phyloP scores from a whole-genome alignment of 2,329 filamentous ascomycete genomes.

The Monilinia fructigena region DNA sequence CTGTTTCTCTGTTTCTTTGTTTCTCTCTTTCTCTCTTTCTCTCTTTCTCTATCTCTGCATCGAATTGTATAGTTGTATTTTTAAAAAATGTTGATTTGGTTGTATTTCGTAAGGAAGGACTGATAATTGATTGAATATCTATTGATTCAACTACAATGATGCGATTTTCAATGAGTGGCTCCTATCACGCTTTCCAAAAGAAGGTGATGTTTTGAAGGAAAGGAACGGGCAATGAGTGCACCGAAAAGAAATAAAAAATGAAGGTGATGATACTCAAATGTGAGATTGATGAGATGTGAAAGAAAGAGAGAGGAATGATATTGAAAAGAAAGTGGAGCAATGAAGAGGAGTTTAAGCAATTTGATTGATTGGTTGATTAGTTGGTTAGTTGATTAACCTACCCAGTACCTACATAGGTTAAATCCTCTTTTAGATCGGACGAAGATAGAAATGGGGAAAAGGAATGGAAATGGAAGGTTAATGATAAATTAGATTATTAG shows the following conservation, averaged over 20 bases:
- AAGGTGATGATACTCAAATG: conserved; percentile 2
- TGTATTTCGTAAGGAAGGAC: neutral
- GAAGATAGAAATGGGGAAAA: neutral
- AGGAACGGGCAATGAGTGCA: conserved; percentile 18
- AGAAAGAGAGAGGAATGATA: neutral
- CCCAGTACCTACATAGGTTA: too few relatives aligned
- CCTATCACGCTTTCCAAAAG: neutral
- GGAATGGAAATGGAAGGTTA: neutral
- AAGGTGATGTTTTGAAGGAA: conserved; percentile 5
- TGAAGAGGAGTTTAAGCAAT: neutral
- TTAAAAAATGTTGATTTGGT: neutral
- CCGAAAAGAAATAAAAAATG: neutral
- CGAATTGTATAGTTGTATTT: conserved; percentile 2
- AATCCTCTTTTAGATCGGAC: neutral
- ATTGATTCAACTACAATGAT: neutral
- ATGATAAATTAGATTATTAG: neutral
- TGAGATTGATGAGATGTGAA: neutral
- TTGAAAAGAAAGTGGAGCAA: neutral
- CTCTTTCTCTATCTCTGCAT: neutral
- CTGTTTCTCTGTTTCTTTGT: neutral
- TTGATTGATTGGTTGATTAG: too few relatives aligned
- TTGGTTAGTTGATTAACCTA: too few relatives aligned
- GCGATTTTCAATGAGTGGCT: conserved; percentile 9
- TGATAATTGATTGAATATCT: neutral
- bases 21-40: neutral